phyloP scores from a whole-genome alignment of 2,329 filamentous ascomycete genomes.

The Phyllosticta citriasiana region DNA sequence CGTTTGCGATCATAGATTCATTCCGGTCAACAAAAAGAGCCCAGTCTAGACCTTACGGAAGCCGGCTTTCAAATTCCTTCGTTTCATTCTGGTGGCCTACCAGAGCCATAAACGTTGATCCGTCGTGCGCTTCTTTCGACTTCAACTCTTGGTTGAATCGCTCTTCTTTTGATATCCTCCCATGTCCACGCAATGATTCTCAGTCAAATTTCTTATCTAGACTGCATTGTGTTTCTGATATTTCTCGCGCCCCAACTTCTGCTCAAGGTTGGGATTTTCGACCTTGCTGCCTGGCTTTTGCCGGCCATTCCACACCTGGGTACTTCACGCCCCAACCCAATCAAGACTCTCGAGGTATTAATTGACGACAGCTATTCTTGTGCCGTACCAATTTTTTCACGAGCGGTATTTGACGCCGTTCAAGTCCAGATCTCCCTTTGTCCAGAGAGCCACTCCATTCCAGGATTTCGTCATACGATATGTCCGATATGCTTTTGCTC shows the following conservation, averaged over 20 bases:
- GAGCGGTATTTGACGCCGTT: conserved; percentile 45
- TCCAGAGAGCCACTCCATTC: conserved; percentile 60
- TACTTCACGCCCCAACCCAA: conserved; percentile 29
- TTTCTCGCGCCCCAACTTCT: conserved; percentile 65
- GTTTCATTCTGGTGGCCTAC: background rate
- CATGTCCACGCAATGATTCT: conserved; percentile 51
- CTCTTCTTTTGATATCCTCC: background rate
- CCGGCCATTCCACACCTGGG: conserved; percentile 60
- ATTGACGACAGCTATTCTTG: conserved; percentile 39
- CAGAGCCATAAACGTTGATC: conserved; percentile 5
- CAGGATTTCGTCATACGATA: conserved; percentile 70
- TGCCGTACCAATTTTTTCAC: conserved; percentile 49
- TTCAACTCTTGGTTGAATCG: background rate
- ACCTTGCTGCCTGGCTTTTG: conserved; percentile 48
- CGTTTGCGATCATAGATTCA: background rate
- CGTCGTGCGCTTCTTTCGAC: background rate
- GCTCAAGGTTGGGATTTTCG: conserved; percentile 53
- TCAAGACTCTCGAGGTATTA: conserved; percentile 15
- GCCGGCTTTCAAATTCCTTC: background rate
- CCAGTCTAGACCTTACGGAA: background rate
- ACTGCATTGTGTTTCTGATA: conserved; percentile 62
- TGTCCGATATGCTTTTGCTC: conserved; percentile 67
- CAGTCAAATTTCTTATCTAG: conserved; percentile 61
- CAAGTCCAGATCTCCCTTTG: conserved; percentile 48
- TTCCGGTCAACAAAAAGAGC: too few relatives aligned